phyloP scores from a whole-genome alignment of 306 rosid genomes.

The Benincasa hispida region DNA sequence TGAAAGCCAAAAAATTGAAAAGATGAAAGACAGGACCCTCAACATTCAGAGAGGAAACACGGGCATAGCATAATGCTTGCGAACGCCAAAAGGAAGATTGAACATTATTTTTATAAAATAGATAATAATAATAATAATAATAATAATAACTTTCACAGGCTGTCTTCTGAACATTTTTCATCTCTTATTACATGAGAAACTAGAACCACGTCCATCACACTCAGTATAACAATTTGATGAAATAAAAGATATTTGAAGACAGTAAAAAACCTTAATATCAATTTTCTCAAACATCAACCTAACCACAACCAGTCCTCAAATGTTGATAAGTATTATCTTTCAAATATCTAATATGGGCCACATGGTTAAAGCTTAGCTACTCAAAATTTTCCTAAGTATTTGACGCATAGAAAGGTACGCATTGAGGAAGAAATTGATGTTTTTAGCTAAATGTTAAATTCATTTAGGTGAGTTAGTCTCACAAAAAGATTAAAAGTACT shows the following conservation, averaged over 20 bases:
- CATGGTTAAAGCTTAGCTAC: too few relatives aligned
- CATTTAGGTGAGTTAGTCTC: too few relatives aligned
- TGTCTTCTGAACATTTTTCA: not conserved
- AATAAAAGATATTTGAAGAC: not conserved
- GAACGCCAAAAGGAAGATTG: not conserved
- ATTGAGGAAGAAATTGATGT: too few relatives aligned
- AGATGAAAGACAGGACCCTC: not conserved
- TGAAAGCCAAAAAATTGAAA: not conserved
- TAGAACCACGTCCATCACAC: not conserved
- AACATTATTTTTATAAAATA: not conserved
- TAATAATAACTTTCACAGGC: not conserved
- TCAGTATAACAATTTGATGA: not conserved
- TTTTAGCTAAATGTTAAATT: too few relatives aligned
- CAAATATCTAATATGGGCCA: too few relatives aligned
- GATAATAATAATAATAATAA: too few relatives aligned
- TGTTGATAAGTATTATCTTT: not conserved
- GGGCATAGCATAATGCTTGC: not conserved
- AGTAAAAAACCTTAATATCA: not conserved
- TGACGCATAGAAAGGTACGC: too few relatives aligned
- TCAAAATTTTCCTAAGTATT: too few relatives aligned
- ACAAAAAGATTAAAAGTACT: too few relatives aligned
- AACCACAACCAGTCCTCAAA: not conserved
- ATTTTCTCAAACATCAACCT: not conserved
- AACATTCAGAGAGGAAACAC: not conserved
- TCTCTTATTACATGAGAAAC: not conserved